Conservation (phyloP, 176 grass and related monocot species). For the Carex cristatella region DNA sequence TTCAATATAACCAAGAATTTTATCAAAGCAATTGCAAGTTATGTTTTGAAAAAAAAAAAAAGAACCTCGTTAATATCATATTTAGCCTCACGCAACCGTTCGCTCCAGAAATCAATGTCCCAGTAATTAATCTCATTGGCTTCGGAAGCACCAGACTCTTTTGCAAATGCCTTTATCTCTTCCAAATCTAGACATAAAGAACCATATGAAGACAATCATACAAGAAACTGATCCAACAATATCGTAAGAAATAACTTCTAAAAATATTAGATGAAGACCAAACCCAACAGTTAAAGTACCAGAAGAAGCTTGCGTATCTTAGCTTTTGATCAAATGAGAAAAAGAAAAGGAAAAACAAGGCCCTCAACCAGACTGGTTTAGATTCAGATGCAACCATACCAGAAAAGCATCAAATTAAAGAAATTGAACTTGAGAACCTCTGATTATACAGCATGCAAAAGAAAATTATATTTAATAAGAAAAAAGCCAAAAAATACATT, state of each 20-base stretch:
- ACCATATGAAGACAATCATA: neutral
- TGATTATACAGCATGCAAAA: too few species aligned
- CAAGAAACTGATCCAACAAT: neutral
- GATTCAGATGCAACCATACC: neutral
- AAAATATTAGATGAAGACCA: neutral
- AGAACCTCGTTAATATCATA: conserved; percentile 88
- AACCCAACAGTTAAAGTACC: neutral
- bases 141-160: conserved; percentile 63
- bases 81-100: conserved; percentile 74
- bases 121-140: conserved; percentile 64
- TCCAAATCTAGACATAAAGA: conserved; percentile 58
- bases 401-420: neutral
- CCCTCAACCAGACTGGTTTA: neutral
- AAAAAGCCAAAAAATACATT: neutral
- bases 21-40: too few species aligned
- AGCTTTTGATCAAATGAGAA: neutral
- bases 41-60: neutral
- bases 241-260: neutral
- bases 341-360: neutral
- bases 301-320: neutral
- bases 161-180: conserved; percentile 59
- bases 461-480: neutral
- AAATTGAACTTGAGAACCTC: neutral
- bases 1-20: too few species aligned
- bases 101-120: conserved; percentile 86